Base-by-base conservation (phyloP, 1,139 yeast genomes). In the Pichia sp. region DNA sequence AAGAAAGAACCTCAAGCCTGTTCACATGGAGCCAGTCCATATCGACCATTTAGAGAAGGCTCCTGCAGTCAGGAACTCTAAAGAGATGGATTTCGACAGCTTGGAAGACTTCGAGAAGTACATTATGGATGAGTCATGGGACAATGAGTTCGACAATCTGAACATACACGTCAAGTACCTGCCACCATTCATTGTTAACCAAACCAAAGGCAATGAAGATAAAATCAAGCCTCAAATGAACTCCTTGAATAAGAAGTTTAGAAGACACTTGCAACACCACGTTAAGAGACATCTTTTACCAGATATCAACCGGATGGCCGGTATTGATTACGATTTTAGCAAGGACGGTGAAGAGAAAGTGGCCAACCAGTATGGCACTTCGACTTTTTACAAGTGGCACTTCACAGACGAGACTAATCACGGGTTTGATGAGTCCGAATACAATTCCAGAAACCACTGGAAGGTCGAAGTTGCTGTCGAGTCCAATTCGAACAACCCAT, bases 251-350 rank as follows among this genome's bases (percentile, higher is more conserved):
- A 80, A 82, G 63, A 85, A 85, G 71, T 86, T 85, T 67, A 83
- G 81, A 62, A 79, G 93, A 68, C 85, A 85, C 67, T 76, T 86
- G 70, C 86, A 84, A 67, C 92, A 86, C 69, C 93, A 86, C 64
- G 76, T 86, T 54, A 81, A 83, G 65, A 84, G 84, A 65, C 92
- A 85, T 69, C 73, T 86, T 66, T 74, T 86, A 68, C 77, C 79
- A 59, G 92, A 85, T 62, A 82, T 86, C 71, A 79, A 78, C 61
- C 76, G 75, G 57, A 80, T 83, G 68, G 75, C 85, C 45, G 88
- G 88, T 45, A 66, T 70, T 42, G 69, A 69, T 41, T 70, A 70
- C 53, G 61, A 67, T 5, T 70, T 69, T 48, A 54, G 58, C 46
- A 67, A 68, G 50, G 61, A 55, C 8, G 60, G 60, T 11, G 68